Conservation (phyloP, 805 yeast genomes). For the Lachancea lanzarotensis region DNA sequence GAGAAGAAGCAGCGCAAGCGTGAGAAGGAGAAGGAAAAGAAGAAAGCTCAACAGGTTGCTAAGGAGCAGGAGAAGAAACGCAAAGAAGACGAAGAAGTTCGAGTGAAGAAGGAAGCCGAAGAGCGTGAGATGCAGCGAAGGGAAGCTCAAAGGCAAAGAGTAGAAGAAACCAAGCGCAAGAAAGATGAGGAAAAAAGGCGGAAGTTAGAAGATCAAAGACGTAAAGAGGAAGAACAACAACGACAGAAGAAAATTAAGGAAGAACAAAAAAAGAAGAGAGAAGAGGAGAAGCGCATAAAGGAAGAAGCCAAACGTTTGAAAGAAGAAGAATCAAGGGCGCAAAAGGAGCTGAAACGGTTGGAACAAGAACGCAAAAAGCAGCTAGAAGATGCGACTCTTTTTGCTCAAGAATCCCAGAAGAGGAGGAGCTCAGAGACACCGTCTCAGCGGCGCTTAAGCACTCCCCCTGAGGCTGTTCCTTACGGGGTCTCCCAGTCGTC, state of each 20-base stretch:
- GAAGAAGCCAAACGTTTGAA: constrained; percentile 26
- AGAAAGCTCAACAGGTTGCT: constrained; percentile 52
- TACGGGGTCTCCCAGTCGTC: constrained; percentile 10
- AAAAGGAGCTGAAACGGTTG: constrained; percentile 31
- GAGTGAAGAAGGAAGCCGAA: constrained; percentile 37
- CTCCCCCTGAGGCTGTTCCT: constrained; percentile 14
- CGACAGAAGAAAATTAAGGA: constrained; percentile 33
- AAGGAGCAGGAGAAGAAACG: constrained; percentile 54
- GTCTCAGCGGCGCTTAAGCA: constrained; percentile 7
- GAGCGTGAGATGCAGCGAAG: constrained; percentile 39
- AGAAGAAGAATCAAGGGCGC: constrained; percentile 24
- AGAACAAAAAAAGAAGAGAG: constrained; percentile 36
- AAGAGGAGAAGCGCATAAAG: constrained; percentile 33
- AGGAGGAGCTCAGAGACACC: constrained; percentile 26
- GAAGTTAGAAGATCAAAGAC: constrained; percentile 37
- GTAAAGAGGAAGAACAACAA: constrained; percentile 37
- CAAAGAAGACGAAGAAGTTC: constrained; percentile 52
- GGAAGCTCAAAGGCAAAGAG: constrained; percentile 33
- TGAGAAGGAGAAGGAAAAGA: constrained; percentile 68
- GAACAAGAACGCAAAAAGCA: constrained; percentile 22
- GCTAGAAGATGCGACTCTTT: constrained; percentile 5
- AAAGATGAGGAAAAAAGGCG: constrained; percentile 37
- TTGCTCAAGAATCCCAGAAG: constrained; percentile 22
- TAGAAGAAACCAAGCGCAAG: constrained; percentile 35
- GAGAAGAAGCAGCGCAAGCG: constrained; percentile 57